Evolutionary conservation across 306 rosid genomes (phyloP), one percentile per base, ranked within the genome.

Genomic region (Cercis canadensis): DNA sequence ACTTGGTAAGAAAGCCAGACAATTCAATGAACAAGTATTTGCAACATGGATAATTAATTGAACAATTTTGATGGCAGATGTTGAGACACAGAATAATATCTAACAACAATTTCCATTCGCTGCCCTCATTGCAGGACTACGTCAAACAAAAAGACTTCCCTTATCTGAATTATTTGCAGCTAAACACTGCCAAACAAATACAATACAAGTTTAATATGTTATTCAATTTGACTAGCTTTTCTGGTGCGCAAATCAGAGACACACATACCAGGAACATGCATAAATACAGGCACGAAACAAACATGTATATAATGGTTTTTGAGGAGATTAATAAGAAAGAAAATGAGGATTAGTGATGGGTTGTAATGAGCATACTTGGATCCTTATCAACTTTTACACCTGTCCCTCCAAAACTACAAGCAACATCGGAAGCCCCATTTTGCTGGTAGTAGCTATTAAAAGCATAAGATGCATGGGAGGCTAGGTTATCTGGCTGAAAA

Each of bases 371-470:
- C 96, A 15, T 92, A 95, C 99, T 95, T 74, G 99, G 99, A 79
- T 95, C 92, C 88, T 85, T 86, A 53, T 91, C 87, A 72, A 91
- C 92, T 74, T 81, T 86, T 63, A 95, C 72, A 24, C 97, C 97
- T 2, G 89, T 78, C 9, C 97, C 99, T 9, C 97, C 96, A 21
- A 95, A 95, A 73, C 96, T 80, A 81, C 99, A 95, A 14, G 99
- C 99, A 73, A 91, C 79, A 77, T 91, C 97, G 44, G 96, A 86
- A 33, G 92, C 99, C 60, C 97, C 97, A 39, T 87, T 89, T 63
- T 91, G 99, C 84, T 95, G 97, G 79, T 87, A 91, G 67, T 89
- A 91, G 77, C 71, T 87, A 72, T 95, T 95, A 79, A 91, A 95
- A 3, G 92, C 99, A n/a, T 8, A 91, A 5, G 99, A 95, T 64